Evolutionary conservation across 495 filamentous ascomycete species (phyloP), one percentile per base, ranked within the genome.

Genomic region (Podospora tetraspora): DNA sequence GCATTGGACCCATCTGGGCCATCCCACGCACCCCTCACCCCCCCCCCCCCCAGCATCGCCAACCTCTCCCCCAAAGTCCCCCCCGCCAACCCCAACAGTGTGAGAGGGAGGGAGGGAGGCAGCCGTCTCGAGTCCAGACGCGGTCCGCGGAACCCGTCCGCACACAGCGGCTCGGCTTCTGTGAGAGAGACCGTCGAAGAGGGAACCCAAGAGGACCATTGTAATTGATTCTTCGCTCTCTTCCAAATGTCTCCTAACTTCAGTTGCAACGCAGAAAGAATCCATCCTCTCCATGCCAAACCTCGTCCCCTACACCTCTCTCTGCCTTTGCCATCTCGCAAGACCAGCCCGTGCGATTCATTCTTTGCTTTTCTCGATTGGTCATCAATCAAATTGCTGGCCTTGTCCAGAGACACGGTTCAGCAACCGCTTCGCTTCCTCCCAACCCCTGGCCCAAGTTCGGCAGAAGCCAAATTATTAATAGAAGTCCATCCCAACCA

Each of bases 301-400:
- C 34, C 13, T 43, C 34, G 34, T 43, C 34, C 19, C n/a, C 43
- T 52, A 2, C 34, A 6, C 19, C 16, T 16, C 13, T 43, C 3
- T 19, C 19, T 19, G 16, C 13, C 16, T n/a, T 9, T n/a, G 0
- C 43, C 37, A 13, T 43, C 43, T 3, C 13, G 8, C 43, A 52
- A 52, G 5, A 52, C 16, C 43, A n/a, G 43, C 5, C 43, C 6
- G 2, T 52, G 16, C 8, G 16, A 52, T 52, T 52, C 43, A 43
- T 52, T 52, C 43, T 52, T 52, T 52, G 43, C 3, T 32, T 29
- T 66, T 4, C 22, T 21, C 37, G 64, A 66, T 66, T 66, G 64
- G 64, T 66, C 64, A 66, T 66, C 64, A 66, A 23, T 9, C 27
- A 34, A 66, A 59, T 59, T 23, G 57, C 29, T 59, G 52, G 29